Conservation (phyloP, 768 basidiomycete genomes). For the Lactifluus volemus region DNA sequence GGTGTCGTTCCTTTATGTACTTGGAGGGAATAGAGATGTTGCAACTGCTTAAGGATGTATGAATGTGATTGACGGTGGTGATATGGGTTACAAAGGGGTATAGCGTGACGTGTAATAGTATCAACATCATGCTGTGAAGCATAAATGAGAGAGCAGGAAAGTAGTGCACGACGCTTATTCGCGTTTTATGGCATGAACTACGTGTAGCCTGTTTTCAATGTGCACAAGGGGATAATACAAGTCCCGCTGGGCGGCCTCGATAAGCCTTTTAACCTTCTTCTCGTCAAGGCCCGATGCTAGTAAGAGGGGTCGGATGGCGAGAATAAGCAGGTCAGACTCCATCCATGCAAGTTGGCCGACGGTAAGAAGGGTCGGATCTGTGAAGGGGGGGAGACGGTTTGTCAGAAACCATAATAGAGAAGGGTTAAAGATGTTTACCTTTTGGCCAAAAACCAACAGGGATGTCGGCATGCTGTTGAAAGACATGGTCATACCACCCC, state of each 20-base stretch:
- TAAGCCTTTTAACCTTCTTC: conserved; percentile 44
- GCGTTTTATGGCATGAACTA: conserved; percentile 44
- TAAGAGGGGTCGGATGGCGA: conserved; percentile 53
- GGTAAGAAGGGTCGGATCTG: conserved; percentile 51
- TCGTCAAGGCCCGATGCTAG: conserved; percentile 44
- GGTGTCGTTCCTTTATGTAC: conserved; percentile 48
- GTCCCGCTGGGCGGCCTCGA: conserved; percentile 55
- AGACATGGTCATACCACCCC: conserved; percentile 47
- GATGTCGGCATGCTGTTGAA: conserved; percentile 47
- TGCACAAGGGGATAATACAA: conserved; percentile 50
- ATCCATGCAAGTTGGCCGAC: conserved; percentile 69
- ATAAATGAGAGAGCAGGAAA: conserved; percentile 1
- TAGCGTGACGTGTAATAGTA: conserved; percentile 10
- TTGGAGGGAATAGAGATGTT: conserved; percentile 51
- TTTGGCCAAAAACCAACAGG: conserved; percentile 64
- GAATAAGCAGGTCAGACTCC: conserved; percentile 58
- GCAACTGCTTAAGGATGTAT: conserved; percentile 36
- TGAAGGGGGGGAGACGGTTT: too few species aligned
- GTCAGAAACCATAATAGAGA: too few species aligned
- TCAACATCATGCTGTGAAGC: conserved; percentile 9
- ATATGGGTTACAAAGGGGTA: conserved; percentile 17
- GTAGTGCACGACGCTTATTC: conserved; percentile 12
- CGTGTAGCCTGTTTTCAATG: conserved; percentile 45
- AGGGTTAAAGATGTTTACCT: conserved; percentile 30
- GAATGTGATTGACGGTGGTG: conserved; percentile 20